Base-by-base conservation (phyloP, 1,284 basidiomycete genomes). In the Macrocybe sp. region DNA sequence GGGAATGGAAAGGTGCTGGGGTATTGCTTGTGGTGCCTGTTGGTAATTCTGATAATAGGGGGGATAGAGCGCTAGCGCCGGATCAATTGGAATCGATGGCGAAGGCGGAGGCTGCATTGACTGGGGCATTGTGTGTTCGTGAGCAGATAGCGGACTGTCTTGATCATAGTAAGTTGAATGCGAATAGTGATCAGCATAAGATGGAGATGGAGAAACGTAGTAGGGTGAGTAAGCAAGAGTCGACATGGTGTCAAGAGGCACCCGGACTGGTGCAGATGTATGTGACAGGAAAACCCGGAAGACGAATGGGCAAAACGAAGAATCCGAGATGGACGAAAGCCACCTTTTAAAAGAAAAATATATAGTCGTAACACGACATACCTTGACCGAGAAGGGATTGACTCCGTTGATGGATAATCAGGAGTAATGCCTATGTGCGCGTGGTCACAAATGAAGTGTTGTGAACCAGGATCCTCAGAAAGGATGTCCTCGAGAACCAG, bases 71-170 rank as follows among this genome's bases (percentile, higher is more conserved):
- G 81, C 71, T 10, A 86, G 70, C 4, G 82, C 65, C 39, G 83
- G 83, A 63, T 85, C 83, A 48, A 84, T 79, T n/a, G 77, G 76
- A 37, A 79, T 70, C 39, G 76, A 70, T 1, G 80, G 76, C 16
- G 80, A 80, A 47, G 75, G 73, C 41, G 79, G 74, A 35, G 75
- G 78, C 52, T 73, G 79, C 74, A 78, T 78, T 3, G 67, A 64
- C 53, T 69, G 63, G 47, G 68, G 62, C 50, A 69, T 56, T 50
- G 68, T 64, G 45, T 72, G 65, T 56, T 66, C 63, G 53, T 69
- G 70, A 35, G 59, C 54, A 60, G 63, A 46, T 57, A 33, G 30
- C 28, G 34, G 58, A 55, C 55, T 59, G 52, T 64, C 61, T 53
- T 66, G 61, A 41, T 64, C 60, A 40, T 44, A 48, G 44, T 49